Conservation (phyloP, 768 basidiomycete genomes). For the Lentinula edodes region DNA sequence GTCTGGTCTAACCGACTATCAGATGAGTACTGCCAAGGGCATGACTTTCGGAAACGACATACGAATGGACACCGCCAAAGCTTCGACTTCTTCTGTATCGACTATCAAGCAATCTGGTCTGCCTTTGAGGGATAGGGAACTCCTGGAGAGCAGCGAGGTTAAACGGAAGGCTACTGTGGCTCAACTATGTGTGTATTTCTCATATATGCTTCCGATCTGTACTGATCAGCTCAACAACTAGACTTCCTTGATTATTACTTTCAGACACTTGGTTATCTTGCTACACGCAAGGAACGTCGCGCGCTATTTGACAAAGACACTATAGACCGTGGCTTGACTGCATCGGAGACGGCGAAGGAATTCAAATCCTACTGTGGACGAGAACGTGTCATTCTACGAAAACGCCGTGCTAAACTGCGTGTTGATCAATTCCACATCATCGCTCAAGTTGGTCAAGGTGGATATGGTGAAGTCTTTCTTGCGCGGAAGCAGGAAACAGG, state of each 20-base stretch:
- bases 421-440: slow-evolving; percentile 98
- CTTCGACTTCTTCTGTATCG: slow-evolving; percentile 26
- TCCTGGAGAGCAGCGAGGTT: slow-evolving; percentile 82
- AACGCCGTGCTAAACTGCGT: slow-evolving; percentile 86
- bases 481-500: slow-evolving; percentile 94
- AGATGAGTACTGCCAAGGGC: slow-evolving; percentile 62
- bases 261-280: slow-evolving; percentile 86
- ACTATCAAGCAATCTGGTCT: slow-evolving; percentile 55
- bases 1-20: slow-evolving; percentile 32
- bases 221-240: slow-evolving; percentile 22
- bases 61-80: slow-evolving; percentile 62
- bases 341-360: slow-evolving; percentile 63
- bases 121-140: slow-evolving; percentile 80
- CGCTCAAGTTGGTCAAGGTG: slow-evolving; percentile 97
- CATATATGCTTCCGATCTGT: not conserved
- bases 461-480: slow-evolving; percentile 96
- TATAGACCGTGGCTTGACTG: slow-evolving; percentile 51
- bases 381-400: slow-evolving; percentile 88
- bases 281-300: slow-evolving; percentile 79
- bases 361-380: slow-evolving; percentile 91
- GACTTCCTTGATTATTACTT: slow-evolving; percentile 99
- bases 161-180: slow-evolving; percentile 95
- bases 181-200: slow-evolving; percentile 75
- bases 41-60: slow-evolving; percentile 48
- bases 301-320: slow-evolving; percentile 82